Percentiles rank a stretch among this genome's conserved stretches.
These are phyloP conservation scores for Papiliotrema terrestris DNA, from an alignment of 1,284 basidiomycete species.

Conservation along the genomic window DNA sequence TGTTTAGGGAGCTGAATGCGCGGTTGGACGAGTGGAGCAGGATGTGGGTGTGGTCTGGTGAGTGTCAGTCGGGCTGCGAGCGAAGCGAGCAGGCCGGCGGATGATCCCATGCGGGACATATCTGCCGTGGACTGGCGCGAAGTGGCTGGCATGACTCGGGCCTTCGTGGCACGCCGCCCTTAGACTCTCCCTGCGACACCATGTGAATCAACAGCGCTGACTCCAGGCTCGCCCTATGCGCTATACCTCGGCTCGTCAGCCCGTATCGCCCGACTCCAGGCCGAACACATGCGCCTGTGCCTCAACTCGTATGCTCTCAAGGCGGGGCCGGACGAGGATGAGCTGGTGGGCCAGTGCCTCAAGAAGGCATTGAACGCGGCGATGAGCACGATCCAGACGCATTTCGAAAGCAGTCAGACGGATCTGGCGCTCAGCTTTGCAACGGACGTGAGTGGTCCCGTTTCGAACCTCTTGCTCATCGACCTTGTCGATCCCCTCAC, in stretches of 20 bases:
- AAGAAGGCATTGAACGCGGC: constrained; percentile 34
- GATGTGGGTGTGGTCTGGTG: constrained; percentile 34
- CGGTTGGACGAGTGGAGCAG: constrained; percentile 33
- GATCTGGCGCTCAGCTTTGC: constrained; percentile 35
- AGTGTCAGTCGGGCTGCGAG: background rate
- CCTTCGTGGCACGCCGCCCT: too few species aligned
- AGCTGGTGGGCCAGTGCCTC: constrained; percentile 22
- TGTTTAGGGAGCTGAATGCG: constrained; percentile 31
- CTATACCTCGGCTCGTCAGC: constrained; percentile 32
- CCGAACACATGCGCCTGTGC: constrained; percentile 35
- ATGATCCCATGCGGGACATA: too few species aligned
- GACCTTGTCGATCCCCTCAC: too few species aligned
- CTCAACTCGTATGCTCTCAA: constrained; percentile 35
- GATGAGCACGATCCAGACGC: constrained; percentile 31
- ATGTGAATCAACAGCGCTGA: background rate
- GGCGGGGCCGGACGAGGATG: constrained; percentile 22
- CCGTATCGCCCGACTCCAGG: constrained; percentile 27
- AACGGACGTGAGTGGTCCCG: constrained; percentile 28
- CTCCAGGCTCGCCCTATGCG: constrained; percentile 28
- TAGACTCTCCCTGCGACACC: too few species aligned
- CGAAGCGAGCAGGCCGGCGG: background rate
- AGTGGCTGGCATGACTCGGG: too few species aligned
- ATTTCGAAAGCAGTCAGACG: constrained; percentile 31
- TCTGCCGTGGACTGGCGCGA: too few species aligned
- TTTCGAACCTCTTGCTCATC: too few species aligned